Evolutionary conservation across 345 rosid genomes (phyloP).

Genomic region (Tarenaya hassleriana): DNA sequence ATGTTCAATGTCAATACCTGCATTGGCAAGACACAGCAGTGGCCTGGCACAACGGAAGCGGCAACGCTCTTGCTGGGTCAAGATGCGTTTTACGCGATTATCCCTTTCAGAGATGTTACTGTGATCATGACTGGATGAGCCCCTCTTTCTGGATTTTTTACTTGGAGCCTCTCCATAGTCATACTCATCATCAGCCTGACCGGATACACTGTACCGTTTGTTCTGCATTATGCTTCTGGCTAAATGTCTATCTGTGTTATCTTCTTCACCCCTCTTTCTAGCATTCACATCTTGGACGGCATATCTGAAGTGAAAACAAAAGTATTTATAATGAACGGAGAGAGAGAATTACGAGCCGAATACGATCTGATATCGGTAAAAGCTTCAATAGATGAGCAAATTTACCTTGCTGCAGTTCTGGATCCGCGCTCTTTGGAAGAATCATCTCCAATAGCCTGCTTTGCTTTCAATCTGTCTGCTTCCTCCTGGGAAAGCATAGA

Average conservation of each 20-base stretch:
- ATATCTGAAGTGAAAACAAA: conserved; percentile 22
- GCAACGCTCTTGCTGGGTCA: conserved; percentile 94
- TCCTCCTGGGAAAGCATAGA: conserved; percentile 45
- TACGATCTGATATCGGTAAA: not conserved
- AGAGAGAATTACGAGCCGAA: not conserved
- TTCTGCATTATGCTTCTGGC: conserved; percentile 68
- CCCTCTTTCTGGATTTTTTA: conserved; percentile 42
- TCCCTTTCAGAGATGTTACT: conserved; percentile 34
- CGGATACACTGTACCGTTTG: conserved; percentile 57
- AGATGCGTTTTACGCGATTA: conserved; percentile 41
- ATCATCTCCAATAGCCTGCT: conserved; percentile 40
- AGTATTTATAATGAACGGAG: not conserved
- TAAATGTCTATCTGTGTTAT: conserved; percentile 66
- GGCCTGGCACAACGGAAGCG: conserved; percentile 76
- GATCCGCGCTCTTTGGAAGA: conserved; percentile 25
- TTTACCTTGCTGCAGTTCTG: conserved; percentile 45
- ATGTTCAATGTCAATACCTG: conserved; percentile 41
- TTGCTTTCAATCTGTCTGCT: conserved; percentile 51
- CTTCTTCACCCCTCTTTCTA: conserved; percentile 47
- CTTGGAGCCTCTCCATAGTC: conserved; percentile 79
- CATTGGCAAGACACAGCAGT: conserved; percentile 81
- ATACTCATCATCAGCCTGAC: conserved; percentile 81
- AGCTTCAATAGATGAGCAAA: not conserved
- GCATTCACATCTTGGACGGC: conserved; percentile 37
- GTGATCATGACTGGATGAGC: conserved; percentile 26